Base-by-base conservation (phyloP, 108 stramenopile genomes). In the Skeletonema costatum region DNA sequence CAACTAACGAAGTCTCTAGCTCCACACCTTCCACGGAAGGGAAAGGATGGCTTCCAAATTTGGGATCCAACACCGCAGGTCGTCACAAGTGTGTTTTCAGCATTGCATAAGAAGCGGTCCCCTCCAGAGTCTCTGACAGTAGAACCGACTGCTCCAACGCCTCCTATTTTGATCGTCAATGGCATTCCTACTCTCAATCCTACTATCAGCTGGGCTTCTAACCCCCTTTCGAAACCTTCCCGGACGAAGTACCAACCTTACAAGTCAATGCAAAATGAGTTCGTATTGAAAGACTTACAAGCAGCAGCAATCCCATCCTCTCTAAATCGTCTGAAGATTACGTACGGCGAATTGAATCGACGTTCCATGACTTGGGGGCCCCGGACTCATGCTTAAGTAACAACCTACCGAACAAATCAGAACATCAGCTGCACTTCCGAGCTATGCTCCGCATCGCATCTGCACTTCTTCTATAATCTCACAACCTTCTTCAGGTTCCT, bases 261-360 rank as follows among this genome's bases (percentile, higher is more conserved):
- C 81, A 81, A 71, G 61, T 81, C 75, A 76, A 76, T 46, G 10
- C 32, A 60, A 64, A 70, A 13, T 42, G 74, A 66, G 66, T 77
- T 68, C 71, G 64, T 46, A 9, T 17, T 25, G 64, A 71, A 58
- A 56, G 48, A 64, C 72, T 73, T 59, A 64, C 78, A 32, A 7
- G 39, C 75, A 12, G 35, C 8, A 29, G 69, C 0, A 30, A 71
- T 73, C 42, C 1, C 14, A 32, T 73, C 71, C 10, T 46, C 41
- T 29, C 74, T 80, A 35, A 67, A 66, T 79, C 78, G 41, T 74
- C 71, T 78, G 83, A 79, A 68, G 84, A 81, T 72, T 69, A 70
- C 80, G 21, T 86, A 65, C 66, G 76, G 44, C 11, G 39, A 10
- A 72, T 86, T 70, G 81, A 68, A 7, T 71, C 82, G 56, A 60